These are phyloP conservation scores for Talaromyces nanjingensis DNA, from an alignment of 495 filamentous ascomycete species.

Conservation along the genomic window DNA sequence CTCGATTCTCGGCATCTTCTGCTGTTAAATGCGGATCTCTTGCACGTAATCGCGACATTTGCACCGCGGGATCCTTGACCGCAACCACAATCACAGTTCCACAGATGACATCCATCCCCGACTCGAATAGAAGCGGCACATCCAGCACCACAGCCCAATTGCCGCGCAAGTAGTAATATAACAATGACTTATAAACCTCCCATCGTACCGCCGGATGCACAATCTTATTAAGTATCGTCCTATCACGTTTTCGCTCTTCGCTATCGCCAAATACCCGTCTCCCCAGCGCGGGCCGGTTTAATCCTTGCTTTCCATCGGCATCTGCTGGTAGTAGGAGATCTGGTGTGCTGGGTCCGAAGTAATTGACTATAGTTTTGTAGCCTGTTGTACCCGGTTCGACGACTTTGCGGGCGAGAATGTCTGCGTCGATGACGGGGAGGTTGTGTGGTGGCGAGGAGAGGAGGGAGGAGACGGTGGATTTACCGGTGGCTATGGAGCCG, in stretches of 20 bases:
- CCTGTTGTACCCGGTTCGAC: constrained; percentile 82
- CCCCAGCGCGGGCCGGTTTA: constrained; percentile 83
- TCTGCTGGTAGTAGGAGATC: constrained; percentile 63
- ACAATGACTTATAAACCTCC: constrained; percentile 64
- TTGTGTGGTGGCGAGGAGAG: constrained; percentile 73
- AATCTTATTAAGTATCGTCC: constrained; percentile 75
- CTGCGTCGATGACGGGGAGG: constrained; percentile 92
- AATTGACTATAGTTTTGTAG: constrained; percentile 68
- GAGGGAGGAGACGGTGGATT: constrained; percentile 86
- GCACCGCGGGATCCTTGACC: constrained; percentile 62
- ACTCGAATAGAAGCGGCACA: constrained; percentile 86
- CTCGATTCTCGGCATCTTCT: constrained; percentile 76
- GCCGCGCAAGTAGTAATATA: constrained; percentile 60
- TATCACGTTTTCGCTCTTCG: constrained; percentile 55
- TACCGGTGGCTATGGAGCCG: constrained; percentile 95
- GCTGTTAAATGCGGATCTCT: constrained; percentile 64
- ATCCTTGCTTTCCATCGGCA: constrained; percentile 38
- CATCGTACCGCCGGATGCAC: constrained; percentile 79
- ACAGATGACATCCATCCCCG: constrained; percentile 71
- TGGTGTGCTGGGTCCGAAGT: constrained; percentile 76
- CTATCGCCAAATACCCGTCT: constrained; percentile 74
- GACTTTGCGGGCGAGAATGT: constrained; percentile 81
- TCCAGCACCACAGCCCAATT: constrained; percentile 88
- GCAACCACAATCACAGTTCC: constrained; percentile 80
- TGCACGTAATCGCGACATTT: constrained; percentile 68